These are phyloP conservation scores for Moricandia arvensis DNA, from an alignment of 345 rosid species.

Conservation along the genomic window DNA sequence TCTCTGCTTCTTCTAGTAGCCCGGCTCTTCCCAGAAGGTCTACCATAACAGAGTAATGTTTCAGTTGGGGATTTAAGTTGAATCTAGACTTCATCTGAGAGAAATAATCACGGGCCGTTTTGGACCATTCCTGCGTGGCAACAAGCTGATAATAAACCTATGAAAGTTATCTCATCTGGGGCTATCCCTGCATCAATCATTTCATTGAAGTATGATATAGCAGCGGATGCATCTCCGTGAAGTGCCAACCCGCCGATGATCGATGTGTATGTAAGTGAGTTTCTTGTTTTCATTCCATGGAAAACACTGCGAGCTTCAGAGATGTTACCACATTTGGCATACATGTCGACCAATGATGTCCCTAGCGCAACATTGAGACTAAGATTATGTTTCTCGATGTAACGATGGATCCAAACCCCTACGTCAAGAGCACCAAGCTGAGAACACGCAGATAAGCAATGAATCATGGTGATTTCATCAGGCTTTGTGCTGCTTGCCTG, in stretches of 20 bases:
- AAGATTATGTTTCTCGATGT: conserved; percentile 55
- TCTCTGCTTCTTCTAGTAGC: conserved; percentile 67
- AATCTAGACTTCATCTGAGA: conserved; percentile 63
- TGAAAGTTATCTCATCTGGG: conserved; percentile 84
- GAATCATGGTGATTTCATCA: conserved; percentile 74
- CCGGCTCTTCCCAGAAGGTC: conserved; percentile 89
- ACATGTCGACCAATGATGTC: conserved; percentile 33
- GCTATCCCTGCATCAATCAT: conserved; percentile 64
- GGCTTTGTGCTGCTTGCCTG: conserved; percentile 58
- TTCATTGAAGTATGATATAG: conserved; percentile 60
- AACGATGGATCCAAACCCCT: conserved; percentile 84
- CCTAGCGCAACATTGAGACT: conserved; percentile 34
- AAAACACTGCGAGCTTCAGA: conserved; percentile 66
- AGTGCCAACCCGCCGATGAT: conserved; percentile 75
- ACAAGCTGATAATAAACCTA: conserved; percentile 79
- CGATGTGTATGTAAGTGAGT: conserved; percentile 77
- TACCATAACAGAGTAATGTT: conserved; percentile 91
- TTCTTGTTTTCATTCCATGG: conserved; percentile 56
- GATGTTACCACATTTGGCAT: conserved; percentile 83
- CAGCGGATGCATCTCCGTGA: conserved; percentile 63
- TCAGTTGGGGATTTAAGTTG: conserved; percentile 52
- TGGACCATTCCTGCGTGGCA: conserved; percentile 87
- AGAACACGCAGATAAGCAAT: conserved; percentile 84
- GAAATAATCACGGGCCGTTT: conserved; percentile 62
- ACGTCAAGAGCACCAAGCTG: conserved; percentile 84